Evolutionary conservation across 177 flowering plant species (phyloP), one percentile per base, ranked within the genome.

Genomic region (Telopea speciosissima): DNA sequence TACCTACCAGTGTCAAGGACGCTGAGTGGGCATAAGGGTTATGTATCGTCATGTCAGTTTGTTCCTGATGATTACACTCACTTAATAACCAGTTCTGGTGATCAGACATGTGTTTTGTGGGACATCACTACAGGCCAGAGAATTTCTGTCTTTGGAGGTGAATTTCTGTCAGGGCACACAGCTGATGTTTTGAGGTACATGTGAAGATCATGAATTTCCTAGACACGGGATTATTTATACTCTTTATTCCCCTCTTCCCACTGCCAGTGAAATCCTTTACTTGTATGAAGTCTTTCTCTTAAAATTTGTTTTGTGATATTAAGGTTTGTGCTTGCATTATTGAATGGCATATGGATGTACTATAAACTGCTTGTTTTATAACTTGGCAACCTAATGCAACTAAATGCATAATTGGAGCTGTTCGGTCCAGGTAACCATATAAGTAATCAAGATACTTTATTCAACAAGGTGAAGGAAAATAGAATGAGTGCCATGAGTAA

Each of bases 21-120:
- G 73, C 96, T 94, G 42, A 84, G 80, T 77, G 98, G 97, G 44
- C 98, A 94, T 65, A 94, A 89, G 80, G 97, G 98, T 67, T 94
- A 92, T 80, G 92, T 94, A 21, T 90, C 93, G 6, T 88, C 85
- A 22, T 94, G 98, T 71, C 97, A 88, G 78, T 94, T 86, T 85
- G 88, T 94, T 78, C 97, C 98, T 8, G 91, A 88, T 78, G 89
- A 85, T 61, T 97, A 92, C 62, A 79, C 85, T 70, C 97, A 84
- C 77, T 78, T 92, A 23, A 90, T 94, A 61, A 94, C 97, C 8
- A 79, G 97, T 75, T 94, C 97, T 62, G 97, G 96, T 73, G 98
- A 94, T 70, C 95, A 89, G 73, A 94, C 98, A n/a, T 92, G 98
- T 76, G 83, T 90, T 63, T 80, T 92, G 68, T 94, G 98, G 98